These are phyloP conservation scores for Exophiala oligosperma DNA, from an alignment of 2,329 filamentous ascomycete species.

Conservation along the genomic window DNA sequence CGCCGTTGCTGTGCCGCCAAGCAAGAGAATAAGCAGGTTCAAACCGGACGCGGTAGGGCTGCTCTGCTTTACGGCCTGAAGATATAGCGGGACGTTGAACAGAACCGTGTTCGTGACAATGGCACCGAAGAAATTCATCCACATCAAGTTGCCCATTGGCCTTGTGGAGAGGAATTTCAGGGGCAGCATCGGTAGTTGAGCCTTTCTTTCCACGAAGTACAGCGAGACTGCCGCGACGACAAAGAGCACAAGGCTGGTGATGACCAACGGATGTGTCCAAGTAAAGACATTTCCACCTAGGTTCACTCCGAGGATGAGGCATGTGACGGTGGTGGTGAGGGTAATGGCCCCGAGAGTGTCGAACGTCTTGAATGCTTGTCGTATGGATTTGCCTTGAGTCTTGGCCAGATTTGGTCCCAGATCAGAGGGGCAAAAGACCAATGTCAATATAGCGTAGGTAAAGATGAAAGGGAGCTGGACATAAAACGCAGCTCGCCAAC, in stretches of 20 bases:
- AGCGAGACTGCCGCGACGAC: conserved; percentile 52
- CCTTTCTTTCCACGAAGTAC: conserved; percentile 53
- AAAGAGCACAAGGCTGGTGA: conserved; percentile 53
- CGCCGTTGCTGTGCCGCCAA: conserved; percentile 45
- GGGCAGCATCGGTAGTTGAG: conserved; percentile 61
- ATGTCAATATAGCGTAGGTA: conserved; percentile 48
- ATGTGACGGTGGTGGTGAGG: conserved; percentile 54
- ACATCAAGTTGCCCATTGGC: conserved; percentile 60
- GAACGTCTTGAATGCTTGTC: conserved; percentile 56
- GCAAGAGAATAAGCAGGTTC: conserved; percentile 62
- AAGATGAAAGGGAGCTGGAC: conserved; percentile 58
- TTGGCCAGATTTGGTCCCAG: conserved; percentile 48
- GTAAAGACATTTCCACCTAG: conserved; percentile 65
- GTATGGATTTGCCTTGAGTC: conserved; percentile 45
- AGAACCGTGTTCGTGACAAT: conserved; percentile 55
- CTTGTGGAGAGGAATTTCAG: conserved; percentile 51
- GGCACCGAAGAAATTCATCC: conserved; percentile 53
- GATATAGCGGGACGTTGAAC: conserved; percentile 69
- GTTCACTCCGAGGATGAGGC: conserved; percentile 61
- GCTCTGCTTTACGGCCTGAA: conserved; percentile 67
- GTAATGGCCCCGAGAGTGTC: conserved; percentile 58
- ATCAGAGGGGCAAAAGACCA: conserved; percentile 42
- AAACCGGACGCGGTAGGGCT: conserved; percentile 67
- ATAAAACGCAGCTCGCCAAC: conserved; percentile 73
- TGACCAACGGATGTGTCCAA: conserved; percentile 62